Evolutionary conservation across 371 early-diverging fungal genomes (phyloP), one percentile per base, ranked within the genome.

Genomic region (Actinomortierella wolfii): DNA sequence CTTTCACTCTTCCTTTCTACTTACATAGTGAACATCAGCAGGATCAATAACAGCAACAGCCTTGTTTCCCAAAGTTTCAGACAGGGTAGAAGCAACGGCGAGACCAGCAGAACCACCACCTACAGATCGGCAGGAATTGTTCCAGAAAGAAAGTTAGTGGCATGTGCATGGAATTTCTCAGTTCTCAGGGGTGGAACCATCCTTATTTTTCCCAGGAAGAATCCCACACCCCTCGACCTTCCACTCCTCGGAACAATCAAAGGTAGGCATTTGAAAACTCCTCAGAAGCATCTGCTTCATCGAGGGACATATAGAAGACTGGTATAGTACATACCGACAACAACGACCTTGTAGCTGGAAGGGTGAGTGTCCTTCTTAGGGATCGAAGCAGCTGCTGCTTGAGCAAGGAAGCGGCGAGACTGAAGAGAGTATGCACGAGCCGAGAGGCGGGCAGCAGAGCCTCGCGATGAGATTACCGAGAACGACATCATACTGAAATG

Each of bases 1-100:
- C 20, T 26, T 21, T 15, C 23, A n/a, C 15, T 45, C 15, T 7
- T 5, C 25, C 34, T 34, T 11, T 29, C 20, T 4, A 69, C 83
- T 77, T 84, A 89, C 89, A 76, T 92, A 91, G 79, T 95, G 95
- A 3, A 78, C 79, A 45, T 67, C 71, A 0, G 91, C 80, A 39
- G 95, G 94, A 43, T 95, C 95, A 56, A 95, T 79, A 41, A 95
- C 84, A 21, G 92, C 90, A 8, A 94, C 90, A 46, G 87, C 82
- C 43, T 83, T 79, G 65, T 83, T 81, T 53, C 91, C 92, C 21
- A 91, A 80, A 34, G 80, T 63, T 44, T 83, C 76, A 26, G 86
- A 81, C 20, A 89, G 51, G 7, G 86, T 87, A 15, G 89, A 84
- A 18, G 89, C 85, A 46, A 89, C 89, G 76, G 69, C 42, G 25